phyloP scores from a whole-genome alignment of 495 filamentous ascomycete species.

The Hyaloscypha hepaticicola region DNA sequence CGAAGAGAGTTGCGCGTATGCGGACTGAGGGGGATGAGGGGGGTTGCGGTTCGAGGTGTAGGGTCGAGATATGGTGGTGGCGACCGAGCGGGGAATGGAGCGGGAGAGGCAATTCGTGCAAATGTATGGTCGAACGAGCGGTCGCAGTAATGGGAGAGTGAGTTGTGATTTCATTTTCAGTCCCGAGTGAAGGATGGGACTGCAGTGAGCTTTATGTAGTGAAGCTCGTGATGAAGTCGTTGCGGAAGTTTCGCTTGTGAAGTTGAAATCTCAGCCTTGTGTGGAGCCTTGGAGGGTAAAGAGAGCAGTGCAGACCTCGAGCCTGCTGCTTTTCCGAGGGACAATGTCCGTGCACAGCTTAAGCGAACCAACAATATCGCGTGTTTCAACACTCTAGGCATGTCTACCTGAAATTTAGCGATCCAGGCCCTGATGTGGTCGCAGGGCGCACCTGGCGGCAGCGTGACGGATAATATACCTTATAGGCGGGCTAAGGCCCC shows the following conservation, averaged over 20 bases:
- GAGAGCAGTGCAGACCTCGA: no score
- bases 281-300: background rate
- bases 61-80: constrained; percentile 2
- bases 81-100: background rate
- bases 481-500: no score
- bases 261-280: constrained; percentile 24
- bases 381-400: no score
- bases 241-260: background rate
- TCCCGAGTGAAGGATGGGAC: background rate
- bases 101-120: constrained; percentile 19
- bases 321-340: no score
- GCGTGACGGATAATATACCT: no score
- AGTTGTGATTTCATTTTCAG: constrained; percentile 24
- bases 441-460: no score
- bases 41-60: constrained; percentile 5
- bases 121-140: constrained; percentile 12
- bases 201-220: background rate
- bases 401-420: no score
- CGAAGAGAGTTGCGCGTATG: constrained; percentile 56
- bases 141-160: background rate
- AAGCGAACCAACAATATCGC: no score
- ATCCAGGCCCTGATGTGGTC: no score
- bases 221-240: background rate
- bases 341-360: no score
- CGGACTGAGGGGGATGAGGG: constrained; percentile 42